These are phyloP conservation scores for Lachnellula arida DNA, from an alignment of 2,329 filamentous ascomycete species.

Conservation along the genomic window DNA sequence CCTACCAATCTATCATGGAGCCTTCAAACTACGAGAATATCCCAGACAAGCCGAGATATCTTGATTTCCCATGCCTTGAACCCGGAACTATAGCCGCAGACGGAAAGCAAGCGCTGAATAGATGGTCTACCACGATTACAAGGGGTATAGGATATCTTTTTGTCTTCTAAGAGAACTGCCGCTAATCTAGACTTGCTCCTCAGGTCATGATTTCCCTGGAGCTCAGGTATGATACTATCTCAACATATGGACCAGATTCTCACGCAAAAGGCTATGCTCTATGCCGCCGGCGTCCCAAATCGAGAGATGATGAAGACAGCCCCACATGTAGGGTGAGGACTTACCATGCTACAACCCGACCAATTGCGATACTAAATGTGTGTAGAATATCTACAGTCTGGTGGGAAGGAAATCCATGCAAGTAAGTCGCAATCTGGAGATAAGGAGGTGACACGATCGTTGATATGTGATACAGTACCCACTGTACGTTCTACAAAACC, in stretches of 20 bases:
- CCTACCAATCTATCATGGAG: conserved; percentile 19
- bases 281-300: conserved; percentile 83
- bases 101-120: conserved; percentile 68
- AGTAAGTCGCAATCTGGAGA: conserved; percentile 49
- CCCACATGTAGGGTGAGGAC: conserved; percentile 71
- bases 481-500: conserved; percentile 36
- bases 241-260: not conserved
- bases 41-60: conserved; percentile 28
- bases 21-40: conserved; percentile 17
- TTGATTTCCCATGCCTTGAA: conserved; percentile 29
- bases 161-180: not conserved
- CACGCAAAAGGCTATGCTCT: conserved; percentile 76
- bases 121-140: conserved; percentile 80
- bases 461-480: conserved; percentile 38
- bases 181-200: not conserved
- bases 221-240: conserved; percentile 59
- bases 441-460: conserved; percentile 4
- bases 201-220: conserved; percentile 81
- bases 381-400: conserved; percentile 14
- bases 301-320: conserved; percentile 81
- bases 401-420: conserved; percentile 97
- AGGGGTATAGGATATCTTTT: conserved; percentile 32
- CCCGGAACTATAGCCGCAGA: conserved; percentile 34
- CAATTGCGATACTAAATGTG: conserved; percentile 1
- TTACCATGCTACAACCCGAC: not conserved